Evolutionary conservation across 148 eudicot species (phyloP).

Genomic region (Rhododendron simsii): DNA sequence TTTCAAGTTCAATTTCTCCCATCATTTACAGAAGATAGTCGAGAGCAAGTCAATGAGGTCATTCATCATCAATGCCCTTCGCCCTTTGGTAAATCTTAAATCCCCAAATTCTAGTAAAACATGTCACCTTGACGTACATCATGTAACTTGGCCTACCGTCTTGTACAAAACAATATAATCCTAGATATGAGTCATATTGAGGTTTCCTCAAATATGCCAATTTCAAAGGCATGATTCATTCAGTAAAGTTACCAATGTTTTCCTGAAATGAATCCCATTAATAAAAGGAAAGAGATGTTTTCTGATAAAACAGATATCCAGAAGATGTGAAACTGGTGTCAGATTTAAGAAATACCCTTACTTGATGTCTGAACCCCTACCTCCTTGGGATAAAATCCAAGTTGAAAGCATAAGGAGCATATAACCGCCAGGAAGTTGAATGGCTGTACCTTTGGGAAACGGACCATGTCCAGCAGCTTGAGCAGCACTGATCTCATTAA

Average conservation of each 20-base stretch:
- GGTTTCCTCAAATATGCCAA: background rate
- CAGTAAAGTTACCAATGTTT: background rate
- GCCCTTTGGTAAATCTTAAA: background rate
- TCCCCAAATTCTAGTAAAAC: background rate
- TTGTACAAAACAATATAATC: background rate
- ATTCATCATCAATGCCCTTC: background rate
- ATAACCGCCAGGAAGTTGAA: background rate
- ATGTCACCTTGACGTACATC: background rate
- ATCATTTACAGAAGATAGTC: background rate
- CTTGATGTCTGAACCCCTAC: slow-evolving; percentile 2
- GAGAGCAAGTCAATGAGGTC: background rate
- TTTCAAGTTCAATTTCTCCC: background rate
- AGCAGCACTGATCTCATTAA: slow-evolving; percentile 13
- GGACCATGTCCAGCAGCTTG: slow-evolving; percentile 12
- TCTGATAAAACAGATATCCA: background rate
- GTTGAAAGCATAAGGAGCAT: background rate
- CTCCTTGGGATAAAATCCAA: background rate
- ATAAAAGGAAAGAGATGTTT: background rate
- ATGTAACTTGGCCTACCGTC: background rate
- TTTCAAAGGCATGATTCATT: background rate
- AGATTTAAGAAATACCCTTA: background rate
- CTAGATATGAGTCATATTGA: background rate
- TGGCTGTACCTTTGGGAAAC: background rate
- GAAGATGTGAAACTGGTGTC: background rate
- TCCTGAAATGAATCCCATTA: background rate